These are phyloP conservation scores for Boletus barrowsii DNA, from an alignment of 768 basidiomycete genomes.

Conservation along the genomic window DNA sequence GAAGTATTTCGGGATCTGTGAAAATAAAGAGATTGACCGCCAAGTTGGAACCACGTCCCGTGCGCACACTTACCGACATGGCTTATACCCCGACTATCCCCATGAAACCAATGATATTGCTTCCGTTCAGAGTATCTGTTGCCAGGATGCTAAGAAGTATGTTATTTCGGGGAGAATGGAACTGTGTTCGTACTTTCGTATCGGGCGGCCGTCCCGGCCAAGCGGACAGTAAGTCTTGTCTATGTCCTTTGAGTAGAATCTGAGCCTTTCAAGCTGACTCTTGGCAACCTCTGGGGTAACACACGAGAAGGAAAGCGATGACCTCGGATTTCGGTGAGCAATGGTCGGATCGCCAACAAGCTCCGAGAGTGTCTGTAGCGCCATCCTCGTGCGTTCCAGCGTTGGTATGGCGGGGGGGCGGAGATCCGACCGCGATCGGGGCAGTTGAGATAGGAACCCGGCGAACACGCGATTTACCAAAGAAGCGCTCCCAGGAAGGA, in stretches of 20 bases:
- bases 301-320: constrained; percentile 66
- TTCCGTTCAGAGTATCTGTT: constrained; percentile 59
- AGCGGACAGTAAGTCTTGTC: constrained; percentile 54
- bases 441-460: constrained; percentile 59
- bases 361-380: constrained; percentile 51
- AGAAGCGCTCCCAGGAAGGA: constrained; percentile 54
- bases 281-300: constrained; percentile 49
- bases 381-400: constrained; percentile 51
- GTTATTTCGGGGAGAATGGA: not conserved
- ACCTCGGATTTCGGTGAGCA: constrained; percentile 51
- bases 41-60: not conserved
- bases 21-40: not conserved
- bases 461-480: constrained; percentile 61
- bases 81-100: constrained; percentile 53
- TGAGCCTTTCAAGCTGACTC: constrained; percentile 49
- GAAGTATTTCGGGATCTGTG: constrained; percentile 25
- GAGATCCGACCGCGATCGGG: constrained; percentile 49
- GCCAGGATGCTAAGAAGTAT: not conserved
- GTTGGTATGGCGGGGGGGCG: constrained; percentile 33
- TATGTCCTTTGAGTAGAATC: constrained; percentile 44
- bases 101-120: constrained; percentile 60
- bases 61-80: constrained; percentile 44
- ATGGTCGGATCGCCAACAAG: constrained; percentile 46
- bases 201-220: constrained; percentile 53
- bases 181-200: constrained; percentile 50